Base-by-base conservation (phyloP, 768 basidiomycete species). In the Mycena latifolia region DNA sequence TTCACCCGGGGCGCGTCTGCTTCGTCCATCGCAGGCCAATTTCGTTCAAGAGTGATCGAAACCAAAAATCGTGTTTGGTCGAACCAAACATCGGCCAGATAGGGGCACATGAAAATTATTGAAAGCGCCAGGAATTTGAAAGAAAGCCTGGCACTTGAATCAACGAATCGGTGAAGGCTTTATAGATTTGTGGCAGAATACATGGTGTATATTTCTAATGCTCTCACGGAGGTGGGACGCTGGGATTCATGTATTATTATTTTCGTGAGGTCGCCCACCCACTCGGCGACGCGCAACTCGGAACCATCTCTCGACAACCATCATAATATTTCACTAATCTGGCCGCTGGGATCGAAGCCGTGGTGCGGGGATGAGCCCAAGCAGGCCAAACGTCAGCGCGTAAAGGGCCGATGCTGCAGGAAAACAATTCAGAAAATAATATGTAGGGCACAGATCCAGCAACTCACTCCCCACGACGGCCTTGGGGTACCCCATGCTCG, bases 331-430 rank as follows among this genome's bases (percentile, higher is more conserved):
- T n/a, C n/a, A n/a, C 45, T 56, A 70, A 35, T 70, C 65, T 25
- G 64, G 53, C 31, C 65, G 25, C 46, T 56, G 63, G 20, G 39
- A 43, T 45, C 69, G 56, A 43, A 69, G 59, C 6, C 69, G 85
- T 15, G 91, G 91, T 27, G 86, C 85, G 17, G 92, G 90, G 55
- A 93, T 78, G 24, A 94, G 80, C 3, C 92, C 92, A 61, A 94
- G 84, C 37, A 92, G 75, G n/a, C 92, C 92, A 72, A 94, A 92
- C 22, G 80, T 80, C 45, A 92, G 81, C 10, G 87, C 87, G 69
- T 93, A 94, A 50, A 92, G 75, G 12, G 88, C 89, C 14, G 87
- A 88, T 14, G 90, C 92, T 94, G 6, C 50, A 46, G 52, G 24
- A n/a, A 65, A 71, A 17, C 24, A 50, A 33, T 47, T 31, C 27